Conservation (phyloP, 352 stramenopile genomes). For the Pythium myriotylum region DNA sequence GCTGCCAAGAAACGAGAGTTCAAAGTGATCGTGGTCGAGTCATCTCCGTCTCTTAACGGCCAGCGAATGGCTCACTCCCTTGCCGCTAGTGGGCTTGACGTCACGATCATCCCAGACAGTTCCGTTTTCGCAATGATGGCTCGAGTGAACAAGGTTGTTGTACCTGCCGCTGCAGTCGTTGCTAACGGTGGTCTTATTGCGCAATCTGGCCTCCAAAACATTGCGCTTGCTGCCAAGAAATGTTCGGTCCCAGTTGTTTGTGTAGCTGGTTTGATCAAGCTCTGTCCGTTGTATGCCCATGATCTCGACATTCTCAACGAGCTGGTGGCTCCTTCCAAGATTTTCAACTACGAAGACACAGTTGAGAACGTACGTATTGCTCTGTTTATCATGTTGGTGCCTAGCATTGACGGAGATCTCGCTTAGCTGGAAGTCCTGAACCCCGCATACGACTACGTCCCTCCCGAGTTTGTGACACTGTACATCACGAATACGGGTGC, state of each 20-base stretch:
- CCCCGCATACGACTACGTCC: slow-evolving; percentile 97
- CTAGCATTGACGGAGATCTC: too few relatives aligned
- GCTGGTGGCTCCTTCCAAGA: slow-evolving; percentile 84
- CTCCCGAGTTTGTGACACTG: slow-evolving; percentile 95
- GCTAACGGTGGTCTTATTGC: slow-evolving; percentile 97
- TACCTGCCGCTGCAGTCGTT: slow-evolving; percentile 95
- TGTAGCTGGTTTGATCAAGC: slow-evolving; percentile 97
- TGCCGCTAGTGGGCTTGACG: slow-evolving; percentile 90
- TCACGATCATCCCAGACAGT: slow-evolving; percentile 96
- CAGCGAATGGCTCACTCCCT: slow-evolving; percentile 90
- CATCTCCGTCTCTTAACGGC: slow-evolving; percentile 91
- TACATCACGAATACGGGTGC: slow-evolving; percentile 98
- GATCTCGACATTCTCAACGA: slow-evolving; percentile 96
- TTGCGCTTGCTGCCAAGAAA: slow-evolving; percentile 95
- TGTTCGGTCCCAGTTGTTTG: slow-evolving; percentile 97
- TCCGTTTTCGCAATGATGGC: slow-evolving; percentile 98
- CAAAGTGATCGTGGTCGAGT: slow-evolving; percentile 95
- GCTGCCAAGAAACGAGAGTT: slow-evolving; percentile 94
- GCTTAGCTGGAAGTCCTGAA: slow-evolving; percentile 95
- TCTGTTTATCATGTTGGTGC: not conserved
- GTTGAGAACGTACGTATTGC: slow-evolving; percentile 73
- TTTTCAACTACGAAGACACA: slow-evolving; percentile 91
- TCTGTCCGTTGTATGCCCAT: slow-evolving; percentile 98
- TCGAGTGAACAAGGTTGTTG: slow-evolving; percentile 97
- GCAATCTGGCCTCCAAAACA: slow-evolving; percentile 94